Conservation (phyloP, 768 basidiomycete species). For the Dioszegia crocea region DNA sequence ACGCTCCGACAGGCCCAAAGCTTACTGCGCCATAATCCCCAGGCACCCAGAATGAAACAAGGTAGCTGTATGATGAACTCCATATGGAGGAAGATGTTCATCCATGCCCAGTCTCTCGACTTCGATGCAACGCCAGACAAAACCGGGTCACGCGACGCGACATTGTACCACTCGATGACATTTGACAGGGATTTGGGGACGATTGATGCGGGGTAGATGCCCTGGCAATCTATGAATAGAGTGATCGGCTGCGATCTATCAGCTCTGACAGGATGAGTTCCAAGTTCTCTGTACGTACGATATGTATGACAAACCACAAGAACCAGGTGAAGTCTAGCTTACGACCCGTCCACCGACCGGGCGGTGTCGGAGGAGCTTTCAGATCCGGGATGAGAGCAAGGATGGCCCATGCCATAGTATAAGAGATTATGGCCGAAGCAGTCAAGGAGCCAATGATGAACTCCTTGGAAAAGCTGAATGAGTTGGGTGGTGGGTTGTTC, state of each 20-base stretch:
- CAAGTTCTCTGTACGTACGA: constrained; percentile 41
- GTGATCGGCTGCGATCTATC: constrained; percentile 39
- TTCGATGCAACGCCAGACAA: constrained; percentile 52
- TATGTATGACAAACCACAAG: constrained; percentile 67
- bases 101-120: constrained; percentile 40
- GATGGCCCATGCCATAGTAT: neutral
- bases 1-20: constrained; percentile 53
- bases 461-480: constrained; percentile 1
- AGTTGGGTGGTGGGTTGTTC: neutral
- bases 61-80: constrained; percentile 61
- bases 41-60: constrained; percentile 64
- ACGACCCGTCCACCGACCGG: constrained; percentile 16
- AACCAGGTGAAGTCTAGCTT: constrained; percentile 58
- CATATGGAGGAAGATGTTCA: constrained; percentile 56
- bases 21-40: constrained; percentile 43
- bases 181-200: constrained; percentile 55
- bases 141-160: constrained; percentile 65
- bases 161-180: constrained; percentile 57
- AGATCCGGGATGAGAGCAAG: neutral
- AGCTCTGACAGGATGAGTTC: neutral
- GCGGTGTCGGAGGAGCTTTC: neutral
- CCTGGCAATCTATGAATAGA: constrained; percentile 66
- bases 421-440: constrained; percentile 1
- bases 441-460: constrained; percentile 2
- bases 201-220: constrained; percentile 54